Conservation (phyloP, 805 yeast genomes). For the Isabelozyma gotoi region DNA sequence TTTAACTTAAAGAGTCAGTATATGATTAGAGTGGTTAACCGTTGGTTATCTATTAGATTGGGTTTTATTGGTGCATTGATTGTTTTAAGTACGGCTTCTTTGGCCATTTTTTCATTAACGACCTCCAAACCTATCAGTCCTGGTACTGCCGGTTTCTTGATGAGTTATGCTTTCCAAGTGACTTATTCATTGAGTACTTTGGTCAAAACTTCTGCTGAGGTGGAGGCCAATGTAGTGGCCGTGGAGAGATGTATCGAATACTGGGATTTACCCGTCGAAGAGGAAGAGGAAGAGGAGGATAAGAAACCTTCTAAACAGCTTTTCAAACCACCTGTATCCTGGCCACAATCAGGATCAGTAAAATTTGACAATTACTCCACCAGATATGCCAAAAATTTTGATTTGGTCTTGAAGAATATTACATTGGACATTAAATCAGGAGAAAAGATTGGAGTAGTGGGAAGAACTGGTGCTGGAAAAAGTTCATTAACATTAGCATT, state of each 20-base stretch:
- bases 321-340: conserved; percentile 41
- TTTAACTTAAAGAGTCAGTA: conserved; percentile 47
- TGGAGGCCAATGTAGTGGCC: conserved; percentile 62
- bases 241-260: conserved; percentile 70
- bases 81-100: conserved; percentile 49
- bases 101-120: conserved; percentile 41
- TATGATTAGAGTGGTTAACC: conserved; percentile 52
- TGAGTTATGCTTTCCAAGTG: conserved; percentile 62
- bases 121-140: conserved; percentile 47
- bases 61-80: conserved; percentile 60
- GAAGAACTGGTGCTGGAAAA: conserved; percentile 96
- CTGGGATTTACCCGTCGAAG: conserved; percentile 34
- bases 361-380: conserved; percentile 71
- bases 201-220: conserved; percentile 61
- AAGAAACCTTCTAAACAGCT: conserved; percentile 14
- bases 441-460: conserved; percentile 92
- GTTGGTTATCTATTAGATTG: conserved; percentile 66
- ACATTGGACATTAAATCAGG: conserved; percentile 60
- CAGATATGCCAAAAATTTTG: conserved; percentile 76
- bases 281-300: conserved; percentile 23
- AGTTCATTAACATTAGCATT: conserved; percentile 79
- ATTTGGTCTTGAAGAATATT: conserved; percentile 69
- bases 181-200: conserved; percentile 54
- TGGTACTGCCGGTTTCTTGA: conserved; percentile 62
- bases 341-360: conserved; percentile 75